phyloP scores from a whole-genome alignment of 371 early-diverging fungal genomes.

The Mucor ambiguus region DNA sequence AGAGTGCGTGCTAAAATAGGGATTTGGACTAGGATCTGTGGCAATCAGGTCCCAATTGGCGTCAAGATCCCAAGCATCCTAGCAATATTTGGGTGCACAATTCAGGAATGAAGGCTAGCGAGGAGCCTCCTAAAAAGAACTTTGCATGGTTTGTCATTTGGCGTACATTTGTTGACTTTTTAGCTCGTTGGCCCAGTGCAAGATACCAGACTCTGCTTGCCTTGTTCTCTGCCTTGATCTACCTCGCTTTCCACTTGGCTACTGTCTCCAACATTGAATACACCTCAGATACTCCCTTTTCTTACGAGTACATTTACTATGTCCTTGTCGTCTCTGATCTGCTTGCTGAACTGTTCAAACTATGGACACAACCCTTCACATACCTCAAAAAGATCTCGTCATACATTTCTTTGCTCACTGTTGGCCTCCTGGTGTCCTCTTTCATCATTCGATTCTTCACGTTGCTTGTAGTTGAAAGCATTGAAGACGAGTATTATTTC shows the following conservation, averaged over 20 bases:
- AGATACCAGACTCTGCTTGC: constrained; percentile 39
- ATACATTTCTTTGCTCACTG: constrained; percentile 28
- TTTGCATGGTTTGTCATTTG: constrained; percentile 16
- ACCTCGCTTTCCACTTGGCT: constrained; percentile 38
- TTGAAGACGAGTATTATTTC: constrained; percentile 17
- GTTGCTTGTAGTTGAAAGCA: constrained; percentile 12
- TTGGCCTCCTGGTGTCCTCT: constrained; percentile 24
- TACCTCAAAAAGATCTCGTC: constrained; percentile 29
- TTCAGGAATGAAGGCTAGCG: neutral
- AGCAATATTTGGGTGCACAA: constrained; percentile 25
- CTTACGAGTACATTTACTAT: constrained; percentile 46
- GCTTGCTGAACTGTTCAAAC: constrained; percentile 29
- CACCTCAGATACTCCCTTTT: constrained; percentile 20
- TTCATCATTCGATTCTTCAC: constrained; percentile 30
- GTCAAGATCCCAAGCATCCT: constrained; percentile 35
- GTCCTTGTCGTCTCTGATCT: constrained; percentile 39
- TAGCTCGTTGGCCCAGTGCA: constrained; percentile 43
- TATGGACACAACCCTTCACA: constrained; percentile 20
- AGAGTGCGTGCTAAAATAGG: neutral
- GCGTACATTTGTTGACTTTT: constrained; percentile 15
- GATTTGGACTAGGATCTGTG: constrained; percentile 27
- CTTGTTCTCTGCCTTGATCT: constrained; percentile 27
- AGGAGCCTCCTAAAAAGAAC: constrained; percentile 1
- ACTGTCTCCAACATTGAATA: constrained; percentile 40
- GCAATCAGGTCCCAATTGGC: constrained; percentile 34